phyloP scores from a whole-genome alignment of 2,329 filamentous ascomycete species.

The Didymella arachidicola region DNA sequence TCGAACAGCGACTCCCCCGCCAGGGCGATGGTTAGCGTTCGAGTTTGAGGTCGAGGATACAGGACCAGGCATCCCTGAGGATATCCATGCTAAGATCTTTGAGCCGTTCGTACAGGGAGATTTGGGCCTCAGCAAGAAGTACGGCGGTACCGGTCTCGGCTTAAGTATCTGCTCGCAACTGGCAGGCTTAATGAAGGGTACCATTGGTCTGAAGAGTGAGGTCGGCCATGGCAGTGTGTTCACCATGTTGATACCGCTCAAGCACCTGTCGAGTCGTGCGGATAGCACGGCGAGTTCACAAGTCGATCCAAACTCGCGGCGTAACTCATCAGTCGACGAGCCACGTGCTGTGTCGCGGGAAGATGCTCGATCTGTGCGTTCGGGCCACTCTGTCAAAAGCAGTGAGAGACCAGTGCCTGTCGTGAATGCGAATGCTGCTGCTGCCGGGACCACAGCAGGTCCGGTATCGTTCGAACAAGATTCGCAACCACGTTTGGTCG shows the following conservation, averaged over 20 bases:
- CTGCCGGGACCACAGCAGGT: conserved; percentile 26
- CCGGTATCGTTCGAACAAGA: conserved; percentile 63
- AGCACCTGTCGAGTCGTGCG: conserved; percentile 73
- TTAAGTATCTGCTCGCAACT: conserved; percentile 90
- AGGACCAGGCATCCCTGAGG: conserved; percentile 81
- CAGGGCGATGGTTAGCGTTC: conserved; percentile 74
- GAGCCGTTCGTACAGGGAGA: conserved; percentile 97
- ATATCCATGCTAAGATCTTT: conserved; percentile 83
- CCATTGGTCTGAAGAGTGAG: conserved; percentile 74
- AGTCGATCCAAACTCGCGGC: conserved; percentile 38
- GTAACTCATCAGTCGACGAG: conserved; percentile 41
- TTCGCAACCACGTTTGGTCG: conserved; percentile 78
- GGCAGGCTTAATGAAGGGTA: conserved; percentile 81
- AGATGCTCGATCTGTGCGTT: conserved; percentile 42
- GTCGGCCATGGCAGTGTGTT: conserved; percentile 80
- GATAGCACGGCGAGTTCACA: conserved; percentile 58
- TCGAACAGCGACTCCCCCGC: conserved; percentile 56
- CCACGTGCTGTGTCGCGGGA: conserved; percentile 32
- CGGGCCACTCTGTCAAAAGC: conserved; percentile 44
- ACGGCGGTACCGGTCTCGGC: conserved; percentile 85
- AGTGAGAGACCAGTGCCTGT: conserved; percentile 32
- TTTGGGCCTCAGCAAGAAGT: conserved; percentile 85
- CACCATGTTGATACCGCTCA: conserved; percentile 81
- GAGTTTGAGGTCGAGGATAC: conserved; percentile 91
- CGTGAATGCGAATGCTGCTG: conserved; percentile 21